Evolutionary conservation across 257 asterid genomes (phyloP).

Genomic region (Eustoma russellianum): DNA sequence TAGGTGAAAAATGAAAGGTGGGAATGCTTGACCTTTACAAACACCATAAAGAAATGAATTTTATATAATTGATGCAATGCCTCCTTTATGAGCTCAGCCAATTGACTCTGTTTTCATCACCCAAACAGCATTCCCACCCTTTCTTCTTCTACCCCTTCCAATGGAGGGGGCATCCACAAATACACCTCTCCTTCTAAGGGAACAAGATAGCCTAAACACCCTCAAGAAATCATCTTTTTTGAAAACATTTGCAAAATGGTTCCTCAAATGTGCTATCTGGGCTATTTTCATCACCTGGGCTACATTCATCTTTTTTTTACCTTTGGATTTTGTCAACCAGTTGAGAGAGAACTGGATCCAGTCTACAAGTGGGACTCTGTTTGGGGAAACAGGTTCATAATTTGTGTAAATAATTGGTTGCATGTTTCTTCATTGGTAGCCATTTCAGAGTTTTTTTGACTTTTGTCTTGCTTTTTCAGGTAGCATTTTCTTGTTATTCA

Average conservation of each 20-base stretch:
- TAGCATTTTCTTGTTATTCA: conserved; percentile 38
- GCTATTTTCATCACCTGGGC: conserved; percentile 53
- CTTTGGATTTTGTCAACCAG: conserved; percentile 18
- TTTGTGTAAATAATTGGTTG: background rate
- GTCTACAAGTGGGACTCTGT: conserved; percentile 22
- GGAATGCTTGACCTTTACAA: too few species aligned
- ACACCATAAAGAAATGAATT: too few species aligned
- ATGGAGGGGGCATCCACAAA: conserved; percentile 43
- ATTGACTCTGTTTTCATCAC: too few species aligned
- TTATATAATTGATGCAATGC: too few species aligned
- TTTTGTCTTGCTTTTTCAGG: conserved; percentile 29
- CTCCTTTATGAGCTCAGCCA: too few species aligned
- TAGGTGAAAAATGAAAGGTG: too few species aligned
- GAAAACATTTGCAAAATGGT: conserved; percentile 38
- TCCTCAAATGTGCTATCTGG: conserved; percentile 45
- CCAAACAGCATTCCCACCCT: too few species aligned
- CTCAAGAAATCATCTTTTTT: conserved; percentile 20
- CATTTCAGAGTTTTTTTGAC: background rate
- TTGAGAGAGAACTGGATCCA: conserved; percentile 9
- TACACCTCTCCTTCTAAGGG: conserved; percentile 37
- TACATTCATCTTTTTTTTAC: conserved; percentile 38
- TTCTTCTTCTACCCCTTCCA: conserved; percentile 1
- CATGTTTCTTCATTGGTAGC: background rate
- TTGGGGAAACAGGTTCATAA: conserved; percentile 41
- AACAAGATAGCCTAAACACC: conserved; percentile 18